Evolutionary conservation across 2,329 filamentous ascomycete species (phyloP).

Genomic region (Lachnellula cervina): DNA sequence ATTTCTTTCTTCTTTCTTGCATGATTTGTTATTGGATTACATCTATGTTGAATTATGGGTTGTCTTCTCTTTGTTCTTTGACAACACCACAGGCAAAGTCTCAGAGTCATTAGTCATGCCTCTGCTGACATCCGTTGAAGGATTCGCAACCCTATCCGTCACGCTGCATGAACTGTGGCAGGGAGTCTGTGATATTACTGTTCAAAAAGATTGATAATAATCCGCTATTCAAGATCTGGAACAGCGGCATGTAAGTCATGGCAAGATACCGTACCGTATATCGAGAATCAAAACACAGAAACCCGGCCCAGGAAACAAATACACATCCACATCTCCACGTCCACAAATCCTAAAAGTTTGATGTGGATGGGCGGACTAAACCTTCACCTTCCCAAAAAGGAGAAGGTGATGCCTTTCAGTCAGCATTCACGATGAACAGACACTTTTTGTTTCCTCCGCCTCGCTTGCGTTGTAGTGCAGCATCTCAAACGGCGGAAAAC

Average conservation of each 20-base stretch:
- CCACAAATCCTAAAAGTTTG: not conserved
- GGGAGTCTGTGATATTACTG: conserved; percentile 1
- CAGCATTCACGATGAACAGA: not conserved
- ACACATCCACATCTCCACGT: not conserved
- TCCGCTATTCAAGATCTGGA: too few species aligned
- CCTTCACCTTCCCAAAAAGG: not conserved
- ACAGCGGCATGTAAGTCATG: too few species aligned
- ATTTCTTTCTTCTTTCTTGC: not conserved
- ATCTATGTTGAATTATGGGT: not conserved
- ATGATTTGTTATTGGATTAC: not conserved
- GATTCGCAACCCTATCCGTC: conserved; percentile 1
- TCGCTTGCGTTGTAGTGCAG: not conserved
- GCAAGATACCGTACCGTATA: not conserved
- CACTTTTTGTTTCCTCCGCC: not conserved
- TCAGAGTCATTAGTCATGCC: not conserved
- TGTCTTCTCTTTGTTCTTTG: not conserved
- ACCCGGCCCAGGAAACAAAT: conserved; percentile 1
- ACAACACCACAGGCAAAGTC: not conserved
- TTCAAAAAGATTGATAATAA: too few species aligned
- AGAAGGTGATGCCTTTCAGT: not conserved
- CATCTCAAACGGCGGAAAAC: conserved; percentile 5
- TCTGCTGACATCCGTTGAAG: not conserved
- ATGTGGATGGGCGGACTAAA: not conserved
- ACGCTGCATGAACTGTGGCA: not conserved
- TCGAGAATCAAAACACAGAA: not conserved